These are phyloP conservation scores for Russula compacta DNA, from an alignment of 768 basidiomycete genomes.

Conservation along the genomic window DNA sequence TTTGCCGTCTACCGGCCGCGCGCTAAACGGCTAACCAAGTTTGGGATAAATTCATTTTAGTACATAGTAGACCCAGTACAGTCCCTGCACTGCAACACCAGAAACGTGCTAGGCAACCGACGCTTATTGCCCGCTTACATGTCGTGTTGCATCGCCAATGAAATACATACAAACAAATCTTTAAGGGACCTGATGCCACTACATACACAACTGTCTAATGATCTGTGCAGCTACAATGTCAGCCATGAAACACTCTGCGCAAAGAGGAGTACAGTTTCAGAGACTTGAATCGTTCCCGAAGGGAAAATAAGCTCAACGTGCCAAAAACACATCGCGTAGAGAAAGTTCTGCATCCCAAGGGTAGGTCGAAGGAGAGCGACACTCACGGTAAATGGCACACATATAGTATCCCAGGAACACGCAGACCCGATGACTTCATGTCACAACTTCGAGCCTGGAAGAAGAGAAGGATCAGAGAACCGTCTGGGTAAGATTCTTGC, in stretches of 20 bases:
- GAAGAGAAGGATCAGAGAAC: conserved; percentile 2
- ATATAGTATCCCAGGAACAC: too few relatives aligned
- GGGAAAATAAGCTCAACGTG: conserved; percentile 47
- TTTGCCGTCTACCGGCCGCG: not conserved
- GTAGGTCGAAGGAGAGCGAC: not conserved
- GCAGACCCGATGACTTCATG: not conserved
- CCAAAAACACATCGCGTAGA: conserved; percentile 47
- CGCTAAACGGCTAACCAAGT: conserved; percentile 4
- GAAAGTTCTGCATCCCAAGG: conserved; percentile 37
- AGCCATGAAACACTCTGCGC: not conserved
- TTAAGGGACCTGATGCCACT: not conserved
- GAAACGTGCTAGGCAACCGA: too few relatives aligned
- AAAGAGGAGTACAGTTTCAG: conserved; percentile 35
- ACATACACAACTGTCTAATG: not conserved
- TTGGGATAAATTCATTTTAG: conserved; percentile 1
- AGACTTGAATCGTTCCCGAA: conserved; percentile 79
- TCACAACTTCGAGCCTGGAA: not conserved
- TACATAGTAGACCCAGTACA: too few relatives aligned
- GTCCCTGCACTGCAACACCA: too few relatives aligned
- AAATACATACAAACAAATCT: conserved; percentile 2
- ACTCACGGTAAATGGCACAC: conserved; percentile 30
- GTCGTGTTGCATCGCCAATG: not conserved
- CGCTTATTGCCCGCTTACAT: not conserved
- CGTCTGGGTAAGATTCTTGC: not conserved
- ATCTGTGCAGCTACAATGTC: not conserved